Evolutionary conservation across 2,329 filamentous ascomycete species (phyloP).

Genomic region (Scedosporium boydii): DNA sequence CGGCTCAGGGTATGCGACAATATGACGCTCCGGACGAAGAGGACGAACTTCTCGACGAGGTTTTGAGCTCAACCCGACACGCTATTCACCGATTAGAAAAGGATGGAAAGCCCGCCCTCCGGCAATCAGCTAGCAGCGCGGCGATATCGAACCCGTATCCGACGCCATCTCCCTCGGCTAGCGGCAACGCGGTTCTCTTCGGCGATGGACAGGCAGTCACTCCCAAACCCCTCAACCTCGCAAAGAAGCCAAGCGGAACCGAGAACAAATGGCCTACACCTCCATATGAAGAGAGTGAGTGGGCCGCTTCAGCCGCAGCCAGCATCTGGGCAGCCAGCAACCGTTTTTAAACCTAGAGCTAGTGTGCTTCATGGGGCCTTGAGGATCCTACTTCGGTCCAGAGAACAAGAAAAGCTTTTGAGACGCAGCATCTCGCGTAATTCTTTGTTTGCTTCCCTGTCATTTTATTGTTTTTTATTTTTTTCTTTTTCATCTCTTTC

Average conservation of each 20-base stretch:
- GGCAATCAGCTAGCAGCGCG: slow-evolving; percentile 57
- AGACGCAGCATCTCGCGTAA: too few species aligned
- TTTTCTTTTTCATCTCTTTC: background rate
- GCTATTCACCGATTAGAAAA: slow-evolving; percentile 63
- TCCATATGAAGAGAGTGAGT: slow-evolving; percentile 88
- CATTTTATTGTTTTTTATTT: background rate
- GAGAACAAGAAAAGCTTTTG: too few species aligned
- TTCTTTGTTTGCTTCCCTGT: background rate
- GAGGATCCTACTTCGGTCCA: too few species aligned
- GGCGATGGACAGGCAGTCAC: slow-evolving; percentile 52
- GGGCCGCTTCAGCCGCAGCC: slow-evolving; percentile 73
- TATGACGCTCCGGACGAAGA: slow-evolving; percentile 96
- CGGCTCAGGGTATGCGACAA: slow-evolving; percentile 62
- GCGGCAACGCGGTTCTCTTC: slow-evolving; percentile 67
- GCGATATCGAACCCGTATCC: slow-evolving; percentile 53
- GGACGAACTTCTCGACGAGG: slow-evolving; percentile 90
- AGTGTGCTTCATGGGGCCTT: background rate
- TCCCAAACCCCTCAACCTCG: slow-evolving; percentile 62
- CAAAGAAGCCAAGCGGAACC: slow-evolving; percentile 40
- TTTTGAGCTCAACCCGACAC: slow-evolving; percentile 64
- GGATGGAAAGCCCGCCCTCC: slow-evolving; percentile 37
- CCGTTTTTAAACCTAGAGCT: slow-evolving; percentile 35
- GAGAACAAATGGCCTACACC: slow-evolving; percentile 85
- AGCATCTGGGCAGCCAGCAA: slow-evolving; percentile 69
- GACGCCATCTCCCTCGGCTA: slow-evolving; percentile 69